Base-by-base conservation (phyloP, 805 yeast species). In the Yueomyces sp. region DNA sequence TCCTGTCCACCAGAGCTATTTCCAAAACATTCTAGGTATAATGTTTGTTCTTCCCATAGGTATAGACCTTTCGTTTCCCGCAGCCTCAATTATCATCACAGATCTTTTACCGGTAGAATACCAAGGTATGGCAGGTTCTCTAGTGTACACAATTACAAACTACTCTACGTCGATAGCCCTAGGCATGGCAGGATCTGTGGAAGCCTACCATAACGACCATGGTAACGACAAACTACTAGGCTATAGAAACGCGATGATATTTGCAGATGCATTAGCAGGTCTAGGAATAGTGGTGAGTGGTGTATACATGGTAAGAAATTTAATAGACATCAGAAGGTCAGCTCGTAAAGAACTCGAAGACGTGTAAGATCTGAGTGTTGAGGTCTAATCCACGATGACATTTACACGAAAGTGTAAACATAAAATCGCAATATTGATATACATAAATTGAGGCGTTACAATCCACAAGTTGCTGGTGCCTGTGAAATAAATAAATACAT, bases 61-160 rank as follows among this genome's bases (percentile, higher is more conserved):
- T 2, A 81, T 83, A 87, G 90, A 83, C 56, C 64, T 79, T 57
- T 76, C 84, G 29, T 83, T 81, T 58, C 90, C 92, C 0, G 79
- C 88, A 1, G 78, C 83, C 0, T 74, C 86, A 0, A 67, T 82
- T 41, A 69, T 79, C 11, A 57, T 82, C 38, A 72, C 81, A 5
- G 77, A 77, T 47, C 64, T 64, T 40, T 63, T 82, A 36, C 87
- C 88, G 0, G 58, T 66, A 40, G 66, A 71, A 45, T 76, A 78
- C 50, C 92, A 83, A 60, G 92, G 90, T 6, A 74, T 80, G 71
- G 88, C 87, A 0, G 87, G 86, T 0, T 79, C 86, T 0, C 63
- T 83, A 41, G 79, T 81, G 4, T 70, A 79, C 26, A 81, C 92
- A 0, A 76, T 79, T 51, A 76, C 79, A 9, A 83, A 79, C 57